phyloP scores from a whole-genome alignment of 805 yeast genomes.

The Candida quercuum region DNA sequence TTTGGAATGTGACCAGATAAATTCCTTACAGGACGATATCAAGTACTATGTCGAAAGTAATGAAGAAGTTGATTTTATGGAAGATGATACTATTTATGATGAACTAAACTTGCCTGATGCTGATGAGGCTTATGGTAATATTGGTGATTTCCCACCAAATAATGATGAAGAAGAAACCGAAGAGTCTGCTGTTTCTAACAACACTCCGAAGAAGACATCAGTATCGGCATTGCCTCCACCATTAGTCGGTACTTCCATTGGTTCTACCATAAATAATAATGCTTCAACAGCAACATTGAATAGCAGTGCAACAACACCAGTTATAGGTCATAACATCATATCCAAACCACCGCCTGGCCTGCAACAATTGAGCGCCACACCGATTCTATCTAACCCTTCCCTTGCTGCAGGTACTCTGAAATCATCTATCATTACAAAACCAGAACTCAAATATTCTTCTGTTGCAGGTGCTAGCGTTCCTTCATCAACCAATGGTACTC shows the following conservation, averaged over 20 bases:
- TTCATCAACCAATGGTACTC: neutral
- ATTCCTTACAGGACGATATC: slow-evolving; percentile 80
- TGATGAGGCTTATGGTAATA: slow-evolving; percentile 48
- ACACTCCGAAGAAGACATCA: slow-evolving; percentile 35
- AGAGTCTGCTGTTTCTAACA: slow-evolving; percentile 1
- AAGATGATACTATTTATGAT: slow-evolving; percentile 90
- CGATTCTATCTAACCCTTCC: slow-evolving; percentile 21
- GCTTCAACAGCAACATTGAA: slow-evolving; percentile 44
- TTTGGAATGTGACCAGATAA: slow-evolving; percentile 70
- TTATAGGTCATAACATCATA: slow-evolving; percentile 1
- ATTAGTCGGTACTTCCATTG: too few species aligned
- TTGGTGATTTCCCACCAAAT: slow-evolving; percentile 30
- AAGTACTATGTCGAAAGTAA: slow-evolving; percentile 91
- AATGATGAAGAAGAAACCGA: slow-evolving; percentile 10
- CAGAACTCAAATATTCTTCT: slow-evolving; percentile 33
- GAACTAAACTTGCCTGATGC: slow-evolving; percentile 65
- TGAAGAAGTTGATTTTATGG: slow-evolving; percentile 88
- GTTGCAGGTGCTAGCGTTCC: slow-evolving; percentile 10
- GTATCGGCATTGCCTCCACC: slow-evolving; percentile 23
- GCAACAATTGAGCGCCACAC: slow-evolving; percentile 4
- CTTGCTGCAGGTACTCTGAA: slow-evolving; percentile 28
- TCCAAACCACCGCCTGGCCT: slow-evolving; percentile 7
- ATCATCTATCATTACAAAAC: slow-evolving; percentile 54
- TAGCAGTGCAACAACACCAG: slow-evolving; percentile 13
- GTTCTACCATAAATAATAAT: neutral